phyloP scores from a whole-genome alignment of 2,329 filamentous ascomycete species.

The Cercospora berteroae region DNA sequence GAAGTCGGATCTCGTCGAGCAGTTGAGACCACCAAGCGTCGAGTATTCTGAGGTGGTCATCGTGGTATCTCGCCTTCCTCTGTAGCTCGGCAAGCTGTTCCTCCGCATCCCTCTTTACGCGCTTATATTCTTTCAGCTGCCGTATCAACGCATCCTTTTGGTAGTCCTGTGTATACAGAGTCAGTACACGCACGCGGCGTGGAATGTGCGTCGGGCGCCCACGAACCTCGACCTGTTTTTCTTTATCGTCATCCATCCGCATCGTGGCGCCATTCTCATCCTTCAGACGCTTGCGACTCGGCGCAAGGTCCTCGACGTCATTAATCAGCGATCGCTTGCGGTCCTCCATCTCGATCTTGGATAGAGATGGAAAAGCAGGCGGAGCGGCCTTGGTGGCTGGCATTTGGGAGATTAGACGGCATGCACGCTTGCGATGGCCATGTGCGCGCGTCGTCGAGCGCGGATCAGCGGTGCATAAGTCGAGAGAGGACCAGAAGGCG shows the following conservation, averaged over 20 bases:
- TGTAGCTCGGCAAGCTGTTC: constrained; percentile 75
- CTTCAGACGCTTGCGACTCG: constrained; percentile 82
- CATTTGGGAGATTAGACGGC: constrained; percentile 27
- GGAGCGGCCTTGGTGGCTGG: constrained; percentile 29
- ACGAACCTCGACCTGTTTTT: constrained; percentile 71
- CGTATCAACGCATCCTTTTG: constrained; percentile 96
- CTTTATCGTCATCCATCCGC: constrained; percentile 66
- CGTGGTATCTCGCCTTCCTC: constrained; percentile 76
- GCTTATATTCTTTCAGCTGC: constrained; percentile 97
- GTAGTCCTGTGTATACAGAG: constrained; percentile 61
- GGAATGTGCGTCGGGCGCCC: constrained; percentile 3
- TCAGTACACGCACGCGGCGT: constrained; percentile 5
- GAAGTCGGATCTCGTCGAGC: constrained; percentile 49
- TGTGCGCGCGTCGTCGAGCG: constrained; percentile 8
- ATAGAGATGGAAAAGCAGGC: constrained; percentile 64
- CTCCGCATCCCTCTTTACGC: constrained; percentile 80
- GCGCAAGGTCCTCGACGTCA: constrained; percentile 77
- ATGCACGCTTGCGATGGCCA: constrained; percentile 6
- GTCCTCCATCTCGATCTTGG: constrained; percentile 96
- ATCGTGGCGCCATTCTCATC: constrained; percentile 70
- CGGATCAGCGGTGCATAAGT: background rate
- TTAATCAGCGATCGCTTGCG: constrained; percentile 89
- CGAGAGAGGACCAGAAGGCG: background rate
- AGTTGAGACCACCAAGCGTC: constrained; percentile 91
- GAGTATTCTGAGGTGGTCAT: constrained; percentile 86